Percentiles rank a stretch among this genome's conserved stretches.
phyloP scores from a whole-genome alignment of 768 basidiomycete genomes.

The Leccinum arenicola region DNA sequence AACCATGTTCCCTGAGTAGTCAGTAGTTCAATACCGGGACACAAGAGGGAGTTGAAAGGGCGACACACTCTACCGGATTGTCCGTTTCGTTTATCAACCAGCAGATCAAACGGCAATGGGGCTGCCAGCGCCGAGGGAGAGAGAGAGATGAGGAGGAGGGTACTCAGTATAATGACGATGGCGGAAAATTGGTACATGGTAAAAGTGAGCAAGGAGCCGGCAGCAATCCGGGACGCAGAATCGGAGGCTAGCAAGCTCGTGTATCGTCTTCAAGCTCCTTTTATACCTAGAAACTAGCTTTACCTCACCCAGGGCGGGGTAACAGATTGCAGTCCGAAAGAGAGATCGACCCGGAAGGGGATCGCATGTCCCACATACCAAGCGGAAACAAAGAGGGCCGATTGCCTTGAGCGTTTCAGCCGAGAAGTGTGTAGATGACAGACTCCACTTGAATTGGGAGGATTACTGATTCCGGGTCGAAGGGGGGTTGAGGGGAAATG shows the following conservation, averaged over 20 bases:
- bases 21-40: slow-evolving; percentile 5
- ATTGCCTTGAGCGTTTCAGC: slow-evolving; percentile 19
- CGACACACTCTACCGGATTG: slow-evolving; percentile 49
- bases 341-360: slow-evolving; percentile 31
- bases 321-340: slow-evolving; percentile 19
- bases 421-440: slow-evolving; percentile 17
- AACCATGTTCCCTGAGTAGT: slow-evolving; percentile 64
- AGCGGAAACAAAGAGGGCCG: slow-evolving; percentile 22
- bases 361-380: slow-evolving; percentile 22
- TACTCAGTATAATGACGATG: slow-evolving; percentile 39
- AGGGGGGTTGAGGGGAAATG: slow-evolving; percentile 1
- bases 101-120: slow-evolving; percentile 25
- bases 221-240: neutral
- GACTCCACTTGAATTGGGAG: slow-evolving; percentile 4
- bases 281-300: slow-evolving; percentile 25
- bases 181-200: slow-evolving; percentile 21
- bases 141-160: slow-evolving; percentile 41
- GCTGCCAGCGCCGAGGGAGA: slow-evolving; percentile 42
- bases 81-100: slow-evolving; percentile 49
- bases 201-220: neutral
- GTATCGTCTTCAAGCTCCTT: slow-evolving; percentile 14
- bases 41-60: neutral
- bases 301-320: slow-evolving; percentile 30
- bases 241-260: slow-evolving; percentile 5
- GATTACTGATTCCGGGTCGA: slow-evolving; percentile 21